These are phyloP conservation scores for Trichoderma atroviride DNA, from an alignment of 2,329 filamentous ascomycete genomes.

Conservation along the genomic window DNA sequence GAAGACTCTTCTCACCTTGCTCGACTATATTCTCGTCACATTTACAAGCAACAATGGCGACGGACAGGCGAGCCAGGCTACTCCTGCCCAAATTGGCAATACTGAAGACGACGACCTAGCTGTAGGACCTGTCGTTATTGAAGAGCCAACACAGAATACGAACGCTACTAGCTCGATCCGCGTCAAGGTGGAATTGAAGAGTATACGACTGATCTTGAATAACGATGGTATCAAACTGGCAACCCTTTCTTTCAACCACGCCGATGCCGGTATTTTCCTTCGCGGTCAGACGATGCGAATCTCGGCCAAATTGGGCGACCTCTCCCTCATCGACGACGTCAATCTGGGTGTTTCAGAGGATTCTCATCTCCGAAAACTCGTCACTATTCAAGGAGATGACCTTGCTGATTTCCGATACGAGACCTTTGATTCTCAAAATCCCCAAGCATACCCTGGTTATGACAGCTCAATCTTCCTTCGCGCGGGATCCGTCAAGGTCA, in stretches of 20 bases:
- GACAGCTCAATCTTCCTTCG: constrained; percentile 89
- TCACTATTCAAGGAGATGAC: constrained; percentile 94
- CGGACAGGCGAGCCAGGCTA: constrained; percentile 41
- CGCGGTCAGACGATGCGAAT: constrained; percentile 85
- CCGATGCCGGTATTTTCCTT: constrained; percentile 87
- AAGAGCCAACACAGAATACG: constrained; percentile 42
- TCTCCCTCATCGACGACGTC: constrained; percentile 89
- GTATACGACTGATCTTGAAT: constrained; percentile 91
- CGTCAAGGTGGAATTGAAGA: constrained; percentile 91
- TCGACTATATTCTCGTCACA: constrained; percentile 92
- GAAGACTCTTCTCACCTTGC: constrained; percentile 84
- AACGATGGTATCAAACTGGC: constrained; percentile 96
- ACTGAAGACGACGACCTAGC: constrained; percentile 41
- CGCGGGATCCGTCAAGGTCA: constrained; percentile 93
- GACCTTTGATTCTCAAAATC: constrained; percentile 77
- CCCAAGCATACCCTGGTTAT: constrained; percentile 83
- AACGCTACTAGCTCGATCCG: constrained; percentile 71
- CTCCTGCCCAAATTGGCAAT: constrained; percentile 38
- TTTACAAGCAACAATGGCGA: constrained; percentile 69
- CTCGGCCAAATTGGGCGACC: constrained; percentile 80
- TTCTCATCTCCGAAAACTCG: constrained; percentile 80
- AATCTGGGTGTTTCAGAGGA: constrained; percentile 83
- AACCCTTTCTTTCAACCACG: constrained; percentile 88
- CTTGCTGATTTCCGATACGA: constrained; percentile 97
- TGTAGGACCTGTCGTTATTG: constrained; percentile 40